phyloP scores from a whole-genome alignment of 768 basidiomycete species.

The Agaricus subrufescens region DNA sequence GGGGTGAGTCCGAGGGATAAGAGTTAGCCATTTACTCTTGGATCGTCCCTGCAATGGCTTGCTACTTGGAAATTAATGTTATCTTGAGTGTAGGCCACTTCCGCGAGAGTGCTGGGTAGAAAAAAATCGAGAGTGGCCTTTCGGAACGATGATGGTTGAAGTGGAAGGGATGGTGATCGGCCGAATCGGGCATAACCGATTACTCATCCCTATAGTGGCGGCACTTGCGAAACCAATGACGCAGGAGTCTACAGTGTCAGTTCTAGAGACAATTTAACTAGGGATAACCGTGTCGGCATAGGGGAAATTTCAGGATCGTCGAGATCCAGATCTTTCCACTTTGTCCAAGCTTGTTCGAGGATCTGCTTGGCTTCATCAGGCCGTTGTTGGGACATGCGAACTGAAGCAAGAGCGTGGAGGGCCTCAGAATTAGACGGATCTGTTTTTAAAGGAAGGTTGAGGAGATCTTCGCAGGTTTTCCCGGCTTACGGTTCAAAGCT shows the following conservation, averaged over 20 bases:
- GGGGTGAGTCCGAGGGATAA: no score
- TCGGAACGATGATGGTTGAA: no score
- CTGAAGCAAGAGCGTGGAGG: slow-evolving; percentile 75
- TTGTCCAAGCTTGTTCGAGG: slow-evolving; percentile 61
- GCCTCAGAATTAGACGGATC: slow-evolving; percentile 79
- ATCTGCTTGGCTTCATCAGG: slow-evolving; percentile 76
- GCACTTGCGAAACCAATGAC: slow-evolving; percentile 67
- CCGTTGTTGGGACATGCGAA: slow-evolving; percentile 82
- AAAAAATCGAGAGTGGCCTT: no score
- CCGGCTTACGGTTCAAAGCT: slow-evolving; percentile 85
- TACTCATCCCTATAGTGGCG: slow-evolving; percentile 37
- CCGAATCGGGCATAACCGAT: no score
- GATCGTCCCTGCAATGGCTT: no score
- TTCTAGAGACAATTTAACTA: slow-evolving; percentile 83
- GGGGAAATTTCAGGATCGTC: slow-evolving; percentile 69
- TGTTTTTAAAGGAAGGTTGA: slow-evolving; percentile 62
- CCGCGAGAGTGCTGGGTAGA: no score
- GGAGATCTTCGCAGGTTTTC: slow-evolving; percentile 73
- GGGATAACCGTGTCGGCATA: slow-evolving; percentile 63
- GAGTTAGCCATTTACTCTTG: no score
- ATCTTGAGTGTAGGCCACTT: no score
- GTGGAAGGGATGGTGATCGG: no score
- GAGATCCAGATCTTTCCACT: slow-evolving; percentile 69
- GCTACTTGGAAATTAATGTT: no score
- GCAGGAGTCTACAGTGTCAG: slow-evolving; percentile 67